Conservation (phyloP, 441 rosid genomes). For the Erodium texanum region DNA sequence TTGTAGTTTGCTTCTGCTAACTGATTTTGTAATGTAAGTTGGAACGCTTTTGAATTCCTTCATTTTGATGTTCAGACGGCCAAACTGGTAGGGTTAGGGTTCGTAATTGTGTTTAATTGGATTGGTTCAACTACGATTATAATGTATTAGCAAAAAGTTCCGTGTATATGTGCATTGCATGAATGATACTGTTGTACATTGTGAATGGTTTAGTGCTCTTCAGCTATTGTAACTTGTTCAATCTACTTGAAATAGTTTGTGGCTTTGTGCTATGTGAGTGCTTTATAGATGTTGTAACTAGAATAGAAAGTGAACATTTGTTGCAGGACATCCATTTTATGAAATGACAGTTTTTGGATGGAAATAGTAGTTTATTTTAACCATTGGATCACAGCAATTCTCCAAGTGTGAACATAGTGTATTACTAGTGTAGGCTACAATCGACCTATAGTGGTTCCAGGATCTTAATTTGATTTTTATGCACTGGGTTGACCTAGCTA, state of each 20-base stretch:
- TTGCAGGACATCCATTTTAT: background rate
- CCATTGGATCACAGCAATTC: background rate
- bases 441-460: background rate
- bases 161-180: background rate
- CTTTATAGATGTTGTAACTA: background rate
- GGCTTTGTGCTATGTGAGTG: background rate
- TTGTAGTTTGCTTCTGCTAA: background rate
- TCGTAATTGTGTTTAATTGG: background rate
- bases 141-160: background rate
- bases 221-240: background rate
- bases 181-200: background rate
- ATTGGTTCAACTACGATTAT: constrained; percentile 2
- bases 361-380: background rate
- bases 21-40: background rate
- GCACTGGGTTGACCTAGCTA: background rate
- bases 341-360: background rate
- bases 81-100: background rate
- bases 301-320: background rate
- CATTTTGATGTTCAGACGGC: background rate
- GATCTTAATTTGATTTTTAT: background rate
- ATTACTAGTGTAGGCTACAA: background rate
- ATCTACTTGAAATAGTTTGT: background rate
- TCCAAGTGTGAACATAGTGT: background rate
- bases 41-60: background rate
- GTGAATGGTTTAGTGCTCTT: background rate